These are phyloP conservation scores for Mycena latifolia DNA, from an alignment of 768 basidiomycete genomes.

Conservation along the genomic window DNA sequence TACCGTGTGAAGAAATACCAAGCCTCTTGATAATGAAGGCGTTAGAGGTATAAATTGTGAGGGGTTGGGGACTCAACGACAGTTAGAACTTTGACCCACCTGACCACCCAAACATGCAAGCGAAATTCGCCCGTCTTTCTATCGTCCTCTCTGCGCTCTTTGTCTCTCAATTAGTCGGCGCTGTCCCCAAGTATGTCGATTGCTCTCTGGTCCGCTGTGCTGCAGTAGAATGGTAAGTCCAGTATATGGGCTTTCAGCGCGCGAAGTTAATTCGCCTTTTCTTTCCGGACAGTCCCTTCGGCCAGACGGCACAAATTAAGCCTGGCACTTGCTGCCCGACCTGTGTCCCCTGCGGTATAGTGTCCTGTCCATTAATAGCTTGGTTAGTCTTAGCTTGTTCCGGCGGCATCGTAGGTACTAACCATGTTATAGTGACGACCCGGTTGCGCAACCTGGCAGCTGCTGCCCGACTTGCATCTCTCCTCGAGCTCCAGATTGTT, in stretches of 20 bases:
- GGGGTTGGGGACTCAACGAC: constrained; percentile 16
- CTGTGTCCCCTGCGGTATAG: constrained; percentile 16
- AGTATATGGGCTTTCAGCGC: constrained; percentile 18
- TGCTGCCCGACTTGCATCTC: constrained; percentile 16
- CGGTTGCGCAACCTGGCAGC: constrained; percentile 9
- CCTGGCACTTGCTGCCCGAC: no score
- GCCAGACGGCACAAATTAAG: constrained; percentile 10
- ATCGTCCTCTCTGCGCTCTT: constrained; percentile 18
- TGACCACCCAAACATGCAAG: constrained; percentile 18
- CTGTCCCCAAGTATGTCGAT: constrained; percentile 7
- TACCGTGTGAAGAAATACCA: constrained; percentile 4
- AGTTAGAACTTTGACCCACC: constrained; percentile 1
- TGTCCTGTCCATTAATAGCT: constrained; percentile 15
- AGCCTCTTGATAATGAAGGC: constrained; percentile 13
- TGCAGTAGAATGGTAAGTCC: no score
- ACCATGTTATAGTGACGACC: background rate
- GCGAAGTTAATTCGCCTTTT: constrained; percentile 8
- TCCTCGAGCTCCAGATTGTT: constrained; percentile 18
- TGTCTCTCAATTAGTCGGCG: no score
- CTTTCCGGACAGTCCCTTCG: constrained; percentile 19
- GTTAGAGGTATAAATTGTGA: constrained; percentile 21
- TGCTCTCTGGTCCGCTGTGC: no score
- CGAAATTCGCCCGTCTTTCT: constrained; percentile 21
- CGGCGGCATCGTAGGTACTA: constrained; percentile 3
- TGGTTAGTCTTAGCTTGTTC: constrained; percentile 10